phyloP scores from a whole-genome alignment of 305 asterid genomes.

The Fraxinus dipetala region DNA sequence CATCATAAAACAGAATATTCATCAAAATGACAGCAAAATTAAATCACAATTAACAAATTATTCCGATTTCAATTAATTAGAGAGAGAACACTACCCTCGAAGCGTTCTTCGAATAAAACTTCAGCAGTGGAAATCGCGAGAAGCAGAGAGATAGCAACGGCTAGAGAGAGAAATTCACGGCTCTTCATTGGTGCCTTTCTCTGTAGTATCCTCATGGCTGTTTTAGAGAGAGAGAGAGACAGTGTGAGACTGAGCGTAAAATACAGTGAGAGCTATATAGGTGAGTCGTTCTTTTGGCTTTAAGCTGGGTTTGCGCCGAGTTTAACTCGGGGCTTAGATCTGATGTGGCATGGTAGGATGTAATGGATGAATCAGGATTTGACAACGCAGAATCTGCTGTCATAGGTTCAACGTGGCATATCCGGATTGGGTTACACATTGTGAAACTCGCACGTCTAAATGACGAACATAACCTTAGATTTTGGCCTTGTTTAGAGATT shows the following conservation, averaged over 20 bases:
- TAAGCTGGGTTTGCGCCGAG: neutral
- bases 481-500: neutral
- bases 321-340: neutral
- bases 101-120: slow-evolving; percentile 89
- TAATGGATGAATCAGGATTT: neutral
- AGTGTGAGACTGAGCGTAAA: neutral
- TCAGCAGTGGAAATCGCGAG: slow-evolving; percentile 55
- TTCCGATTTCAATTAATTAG: neutral
- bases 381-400: neutral
- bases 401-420: neutral
- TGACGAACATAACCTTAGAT: slow-evolving; percentile 4
- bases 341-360: neutral
- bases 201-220: slow-evolving; percentile 57
- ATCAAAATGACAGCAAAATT: neutral
- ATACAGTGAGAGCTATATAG: slow-evolving; percentile 22
- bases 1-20: neutral
- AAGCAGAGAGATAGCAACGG: slow-evolving; percentile 47
- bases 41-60: neutral
- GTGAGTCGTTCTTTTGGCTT: slow-evolving; percentile 23
- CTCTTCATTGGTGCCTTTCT: slow-evolving; percentile 35
- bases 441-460: slow-evolving; percentile 20
- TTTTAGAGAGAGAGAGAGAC: slow-evolving; percentile 15
- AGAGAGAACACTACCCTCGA: slow-evolving; percentile 49
- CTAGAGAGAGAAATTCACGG: slow-evolving; percentile 45
- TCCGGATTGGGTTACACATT: neutral